Base-by-base conservation (phyloP, 2,329 filamentous ascomycete genomes). In the Thelonectria discophora region DNA sequence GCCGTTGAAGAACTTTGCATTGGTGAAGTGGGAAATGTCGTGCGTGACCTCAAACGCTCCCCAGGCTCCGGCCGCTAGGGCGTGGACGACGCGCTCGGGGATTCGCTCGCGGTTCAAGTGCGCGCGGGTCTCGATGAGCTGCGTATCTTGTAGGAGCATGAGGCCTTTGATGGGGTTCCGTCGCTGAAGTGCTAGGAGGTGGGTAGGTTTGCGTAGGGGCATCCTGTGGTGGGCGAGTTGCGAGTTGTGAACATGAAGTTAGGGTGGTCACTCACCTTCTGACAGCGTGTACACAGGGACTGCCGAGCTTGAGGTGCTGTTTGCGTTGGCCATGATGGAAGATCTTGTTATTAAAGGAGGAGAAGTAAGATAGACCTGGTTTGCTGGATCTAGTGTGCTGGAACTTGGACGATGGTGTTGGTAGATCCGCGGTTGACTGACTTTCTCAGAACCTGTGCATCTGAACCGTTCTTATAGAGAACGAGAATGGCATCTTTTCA, bases 131-230 rank as follows among this genome's bases (percentile, higher is more conserved):
- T 89, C 47, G 9, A 58, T 86, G 71, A 90, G 75, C 69, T 89
- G 86, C 71, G 88, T 88, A 72, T 89, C 86, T 69, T 89, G 86
- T 13, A 90, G 81, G 58, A 89, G 79, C 40, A 64, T 59, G 15
- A 64, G 49, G 7, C 64, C 58, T 27, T 58, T 58, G 32, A 58
- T 49, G 18, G 55, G n/a, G 55, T 43, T 4, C 40, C 24, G 17
- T 43, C 39, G 18, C 39, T 53, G 17, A 53, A 53, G 12, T 39
- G 50, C 17, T 53, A 39, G 10, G 50, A 20, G 10, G 50, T 53
- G 15, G 50, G 34, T 20, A 39, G 50, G 10, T 53, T 37, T 17
- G 50, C 50, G 27, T 45, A 53, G 8, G 50, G 50, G 17, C 50
- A 43, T 43, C 37, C 37, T 53, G 20, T 21, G 18, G 13, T 42